A percentile compares a stretch with the other conserved stretches of the same genome.
Evolutionary conservation across 1,284 basidiomycete genomes (phyloP).

Genomic region (Pisolithus thermaeus): DNA sequence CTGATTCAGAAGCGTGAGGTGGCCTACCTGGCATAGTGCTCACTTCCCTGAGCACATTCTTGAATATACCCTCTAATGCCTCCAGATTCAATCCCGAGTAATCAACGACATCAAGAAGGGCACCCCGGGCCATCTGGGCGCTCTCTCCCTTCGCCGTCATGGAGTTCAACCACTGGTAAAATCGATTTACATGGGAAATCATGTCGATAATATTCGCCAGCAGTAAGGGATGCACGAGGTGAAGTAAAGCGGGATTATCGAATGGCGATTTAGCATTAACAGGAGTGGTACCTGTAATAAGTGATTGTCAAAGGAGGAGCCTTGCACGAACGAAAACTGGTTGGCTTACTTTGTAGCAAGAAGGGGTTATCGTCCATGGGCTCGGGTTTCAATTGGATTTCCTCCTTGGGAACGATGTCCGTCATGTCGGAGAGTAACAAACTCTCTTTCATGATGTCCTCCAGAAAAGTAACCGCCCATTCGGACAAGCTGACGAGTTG

Average conservation of each 20-base stretch:
- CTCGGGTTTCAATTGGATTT: conserved; percentile 20
- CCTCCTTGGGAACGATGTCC: conserved; percentile 6
- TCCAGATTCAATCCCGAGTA: conserved; percentile 57
- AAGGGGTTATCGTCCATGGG: conserved; percentile 22
- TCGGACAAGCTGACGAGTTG: conserved; percentile 53
- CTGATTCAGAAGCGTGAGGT: not conserved
- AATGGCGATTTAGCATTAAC: conserved; percentile 13
- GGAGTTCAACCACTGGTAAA: conserved; percentile 46
- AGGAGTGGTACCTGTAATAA: conserved; percentile 15
- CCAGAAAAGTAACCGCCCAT: conserved; percentile 59
- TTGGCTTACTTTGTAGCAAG: conserved; percentile 16
- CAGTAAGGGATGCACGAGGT: conserved; percentile 55
- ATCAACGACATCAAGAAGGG: conserved; percentile 55
- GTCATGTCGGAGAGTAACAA: conserved; percentile 38
- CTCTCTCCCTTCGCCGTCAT: conserved; percentile 52
- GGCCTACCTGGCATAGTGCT: conserved; percentile 19
- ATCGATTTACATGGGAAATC: conserved; percentile 50
- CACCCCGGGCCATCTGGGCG: conserved; percentile 55
- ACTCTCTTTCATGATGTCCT: conserved; percentile 58
- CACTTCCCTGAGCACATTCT: conserved; percentile 26
- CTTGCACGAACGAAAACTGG: not conserved
- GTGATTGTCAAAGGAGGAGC: conserved; percentile 1
- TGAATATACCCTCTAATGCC: conserved; percentile 43
- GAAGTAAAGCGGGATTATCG: conserved; percentile 43
- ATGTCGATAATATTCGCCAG: conserved; percentile 45